Evolutionary conservation across 208 protist species (phyloP), one percentile per base, ranked within the genome.

Genomic region (Acanthamoeba divionensis): DNA sequence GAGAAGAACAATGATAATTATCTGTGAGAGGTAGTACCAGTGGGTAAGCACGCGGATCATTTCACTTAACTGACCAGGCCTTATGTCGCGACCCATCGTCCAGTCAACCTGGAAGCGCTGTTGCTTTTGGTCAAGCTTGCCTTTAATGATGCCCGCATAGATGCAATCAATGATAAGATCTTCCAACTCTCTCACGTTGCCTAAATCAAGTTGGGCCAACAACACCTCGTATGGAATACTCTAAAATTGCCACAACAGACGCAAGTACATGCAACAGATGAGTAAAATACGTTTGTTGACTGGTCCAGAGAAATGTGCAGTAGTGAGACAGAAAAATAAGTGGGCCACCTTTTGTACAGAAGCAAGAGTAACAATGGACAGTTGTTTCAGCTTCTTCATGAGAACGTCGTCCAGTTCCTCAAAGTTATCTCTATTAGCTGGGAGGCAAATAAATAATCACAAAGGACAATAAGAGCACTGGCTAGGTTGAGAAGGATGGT

Each of bases 91-190:
- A 12, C 85, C 85, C 60, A 90, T 90, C 21, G 48, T 48, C 57
- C 36, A 75, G 38, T 90, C 45, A 33, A 90, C 57, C 44, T 60
- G 44, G 63, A 90, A 69, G 85, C 33, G 38, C 85, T 75, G 41
- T 10, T 75, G 29, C 48, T 29, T 55, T 66, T 90, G 85, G 48
- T 90, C 85, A 31, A 90, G 45, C 85, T 90, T 90, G 62, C 85
- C 85, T 21, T 48, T 38, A 31, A 90, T 50, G 85, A 90, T 38
- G n/a, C 63, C 60, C 8, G 60, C 65, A 38, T 90, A 90, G 85
- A 79, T 90, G 85, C 63, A 75, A 33, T 90, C 85, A 69, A 90
- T 90, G 29, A 90, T 41, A 24, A 90, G 41, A 44, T 90, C 85
- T 66, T 90, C 85, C 41, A 90, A 36, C 21, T 75, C 63, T 80